Base-by-base conservation (phyloP, 2,329 filamentous ascomycete species). In the Nemania sp. region DNA sequence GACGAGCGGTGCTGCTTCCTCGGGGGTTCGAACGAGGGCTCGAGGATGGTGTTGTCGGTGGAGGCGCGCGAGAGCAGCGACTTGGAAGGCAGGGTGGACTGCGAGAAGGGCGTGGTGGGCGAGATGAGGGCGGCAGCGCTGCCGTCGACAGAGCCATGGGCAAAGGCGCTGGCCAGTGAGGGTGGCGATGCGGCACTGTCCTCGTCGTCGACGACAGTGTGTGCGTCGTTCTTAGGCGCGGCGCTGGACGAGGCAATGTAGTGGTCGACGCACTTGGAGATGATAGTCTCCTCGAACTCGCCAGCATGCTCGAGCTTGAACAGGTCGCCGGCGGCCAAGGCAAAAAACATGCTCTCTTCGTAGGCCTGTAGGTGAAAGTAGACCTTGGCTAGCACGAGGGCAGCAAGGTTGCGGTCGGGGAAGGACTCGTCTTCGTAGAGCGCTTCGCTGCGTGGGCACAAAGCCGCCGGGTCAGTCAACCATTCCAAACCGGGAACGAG, bases 291-390 rank as follows among this genome's bases (percentile, higher is more conserved):
- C 74, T 99, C 94, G 69, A 96, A 99, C 77, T 99, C 94, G 73
- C 91, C 89, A 47, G 90, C 88, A 49, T 87, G 82, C 68, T 97
- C 90, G 62, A 97, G 83, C 77, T 95, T 90, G 80, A 99, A 97
- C 44, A 96, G 86, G 70, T 97, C 90, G 56, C 94, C 94, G 20
- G 94, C 92, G 54, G 91, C 92, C 40, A 99, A 84, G 60, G 94
- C 94, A 74, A 99, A 97, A 47, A 90, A 89, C 93, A 99, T 97
- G 75, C 93, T 97, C 78, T 99, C 94, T 71, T 97, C 94, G 79
- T 99, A 99, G 72, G 94, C 94, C 75, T 97, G 91, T 48, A 99
- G 86, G 71, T 99, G 94, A 71, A 97, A 99, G 78, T 97, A 99
- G 64, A 97, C 91, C 81, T 99, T 99, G 65, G 94, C 89, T 37